A percentile compares a stretch with the other conserved stretches of the same genome.
phyloP scores from a whole-genome alignment of 345 rosid species.

The Acer negundo region DNA sequence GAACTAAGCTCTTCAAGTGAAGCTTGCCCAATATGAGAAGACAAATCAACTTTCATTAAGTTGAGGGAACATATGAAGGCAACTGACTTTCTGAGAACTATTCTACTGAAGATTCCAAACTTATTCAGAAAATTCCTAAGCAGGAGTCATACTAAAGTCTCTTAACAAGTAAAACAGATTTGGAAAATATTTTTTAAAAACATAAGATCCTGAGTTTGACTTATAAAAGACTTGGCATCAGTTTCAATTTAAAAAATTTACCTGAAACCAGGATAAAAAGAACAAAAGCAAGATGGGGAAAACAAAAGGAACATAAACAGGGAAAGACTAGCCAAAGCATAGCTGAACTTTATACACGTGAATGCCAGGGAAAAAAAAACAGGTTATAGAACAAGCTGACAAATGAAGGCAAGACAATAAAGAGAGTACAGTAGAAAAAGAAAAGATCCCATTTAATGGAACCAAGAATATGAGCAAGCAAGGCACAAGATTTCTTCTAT shows the following conservation, averaged over 20 bases:
- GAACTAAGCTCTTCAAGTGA: background rate
- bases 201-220: background rate
- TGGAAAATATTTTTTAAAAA: background rate
- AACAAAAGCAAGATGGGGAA: background rate
- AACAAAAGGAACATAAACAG: background rate
- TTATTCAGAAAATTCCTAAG: background rate
- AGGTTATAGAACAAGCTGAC: background rate
- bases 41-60: background rate
- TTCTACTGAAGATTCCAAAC: background rate
- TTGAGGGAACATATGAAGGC: background rate
- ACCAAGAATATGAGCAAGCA: background rate
- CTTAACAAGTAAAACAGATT: background rate
- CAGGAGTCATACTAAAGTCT: background rate
- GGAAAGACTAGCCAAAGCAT: background rate
- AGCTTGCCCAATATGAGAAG: background rate
- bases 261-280: background rate
- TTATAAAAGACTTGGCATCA: background rate
- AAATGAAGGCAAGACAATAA: background rate
- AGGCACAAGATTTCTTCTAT: background rate
- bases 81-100: background rate
- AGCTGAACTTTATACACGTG: background rate
- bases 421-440: background rate
- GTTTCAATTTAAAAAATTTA: background rate
- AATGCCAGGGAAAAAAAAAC: background rate
- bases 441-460: background rate